phyloP scores from a whole-genome alignment of 495 filamentous ascomycete species.

The Lasiosphaeria ovina region DNA sequence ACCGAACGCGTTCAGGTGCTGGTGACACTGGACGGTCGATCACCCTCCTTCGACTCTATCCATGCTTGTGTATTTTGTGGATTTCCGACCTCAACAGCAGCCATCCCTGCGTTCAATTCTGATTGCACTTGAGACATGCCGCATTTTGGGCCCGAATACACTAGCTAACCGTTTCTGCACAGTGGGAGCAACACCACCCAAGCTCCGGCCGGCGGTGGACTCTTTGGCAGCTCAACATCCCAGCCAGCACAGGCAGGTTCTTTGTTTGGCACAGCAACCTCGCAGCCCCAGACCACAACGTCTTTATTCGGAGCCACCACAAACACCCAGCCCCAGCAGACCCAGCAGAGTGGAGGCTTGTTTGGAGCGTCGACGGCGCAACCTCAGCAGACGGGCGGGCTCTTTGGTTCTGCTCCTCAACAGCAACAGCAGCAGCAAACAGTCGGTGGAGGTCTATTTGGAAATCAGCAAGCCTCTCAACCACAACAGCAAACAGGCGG shows the following conservation, averaged over 20 bases:
- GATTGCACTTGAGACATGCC: constrained; percentile 3
- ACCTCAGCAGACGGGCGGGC: constrained; percentile 25
- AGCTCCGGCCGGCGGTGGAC: constrained; percentile 42
- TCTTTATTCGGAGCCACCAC: constrained; percentile 25
- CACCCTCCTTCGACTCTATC: too few relatives aligned
- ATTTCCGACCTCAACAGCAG: not conserved
- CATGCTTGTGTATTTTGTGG: too few relatives aligned
- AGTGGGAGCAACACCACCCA: constrained; percentile 43
- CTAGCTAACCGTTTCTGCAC: constrained; percentile 8
- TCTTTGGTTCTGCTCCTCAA: constrained; percentile 21
- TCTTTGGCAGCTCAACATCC: constrained; percentile 44
- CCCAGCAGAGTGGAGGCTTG: constrained; percentile 30
- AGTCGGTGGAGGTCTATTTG: constrained; percentile 11
- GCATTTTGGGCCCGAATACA: not conserved
- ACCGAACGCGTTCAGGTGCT: not conserved
- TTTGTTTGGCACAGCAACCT: constrained; percentile 51
- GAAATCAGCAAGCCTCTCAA: constrained; percentile 3
- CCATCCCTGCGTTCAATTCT: constrained; percentile 1
- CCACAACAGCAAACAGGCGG: constrained; percentile 14
- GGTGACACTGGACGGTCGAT: too few relatives aligned
- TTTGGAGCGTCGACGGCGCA: constrained; percentile 32
- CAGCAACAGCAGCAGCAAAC: constrained; percentile 27
- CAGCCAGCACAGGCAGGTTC: constrained; percentile 39
- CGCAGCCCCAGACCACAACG: constrained; percentile 20
- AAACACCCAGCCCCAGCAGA: constrained; percentile 14